phyloP scores from a whole-genome alignment of 169 alveolate species.

The Cryptosporidium baileyi region DNA sequence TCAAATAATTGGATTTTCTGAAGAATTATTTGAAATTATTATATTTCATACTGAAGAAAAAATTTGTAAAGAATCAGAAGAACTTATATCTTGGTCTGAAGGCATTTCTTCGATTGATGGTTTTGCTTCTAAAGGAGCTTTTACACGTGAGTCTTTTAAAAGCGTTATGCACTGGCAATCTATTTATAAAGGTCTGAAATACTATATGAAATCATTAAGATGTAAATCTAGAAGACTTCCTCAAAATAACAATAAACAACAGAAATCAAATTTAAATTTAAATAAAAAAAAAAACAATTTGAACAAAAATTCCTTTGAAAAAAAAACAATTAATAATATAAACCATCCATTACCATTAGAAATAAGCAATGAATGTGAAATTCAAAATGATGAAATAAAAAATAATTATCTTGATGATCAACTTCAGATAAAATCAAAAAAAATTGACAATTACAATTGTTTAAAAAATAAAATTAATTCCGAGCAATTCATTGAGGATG shows the following conservation, averaged over 20 bases:
- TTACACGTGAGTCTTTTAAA: conserved; percentile 18
- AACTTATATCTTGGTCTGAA: conserved; percentile 28
- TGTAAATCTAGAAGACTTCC: conserved; percentile 35
- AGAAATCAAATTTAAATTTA: neutral
- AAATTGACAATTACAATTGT: neutral
- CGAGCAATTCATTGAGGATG: neutral
- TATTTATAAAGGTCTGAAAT: conserved; percentile 22
- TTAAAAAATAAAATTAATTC: neutral
- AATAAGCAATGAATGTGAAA: neutral
- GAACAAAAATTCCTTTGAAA: neutral
- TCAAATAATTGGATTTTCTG: neutral
- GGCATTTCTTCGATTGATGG: conserved; percentile 55
- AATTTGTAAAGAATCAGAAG: conserved; percentile 14
- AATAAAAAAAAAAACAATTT: neutral
- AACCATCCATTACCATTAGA: conserved; percentile 17
- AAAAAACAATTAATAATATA: neutral
- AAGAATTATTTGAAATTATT: conserved; percentile 1
- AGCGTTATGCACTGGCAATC: conserved; percentile 59
- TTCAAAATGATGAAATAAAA: neutral
- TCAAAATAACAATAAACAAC: neutral
- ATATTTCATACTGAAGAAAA: conserved; percentile 42
- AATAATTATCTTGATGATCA: neutral
- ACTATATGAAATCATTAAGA: conserved; percentile 28
- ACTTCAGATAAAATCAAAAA: neutral
- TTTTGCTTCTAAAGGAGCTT: conserved; percentile 43